Evolutionary conservation across 2,329 filamentous ascomycete genomes (phyloP).

Genomic region (Furcasterigmium furcatum): DNA sequence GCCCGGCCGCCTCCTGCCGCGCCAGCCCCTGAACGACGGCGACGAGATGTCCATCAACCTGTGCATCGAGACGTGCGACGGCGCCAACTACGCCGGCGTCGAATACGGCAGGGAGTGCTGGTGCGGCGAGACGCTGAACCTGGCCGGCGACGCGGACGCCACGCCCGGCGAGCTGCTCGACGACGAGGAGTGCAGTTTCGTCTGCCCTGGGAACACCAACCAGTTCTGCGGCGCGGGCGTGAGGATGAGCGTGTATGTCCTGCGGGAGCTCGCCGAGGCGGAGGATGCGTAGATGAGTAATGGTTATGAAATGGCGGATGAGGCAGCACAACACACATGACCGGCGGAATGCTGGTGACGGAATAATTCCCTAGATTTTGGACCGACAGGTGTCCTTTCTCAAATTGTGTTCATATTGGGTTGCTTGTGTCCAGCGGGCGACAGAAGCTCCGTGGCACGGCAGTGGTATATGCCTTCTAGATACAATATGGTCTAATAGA

Average conservation of each 20-base stretch:
- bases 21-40: slow-evolving; percentile 23
- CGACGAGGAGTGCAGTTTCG: slow-evolving; percentile 10
- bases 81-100: slow-evolving; percentile 13
- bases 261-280: not conserved
- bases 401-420: no score
- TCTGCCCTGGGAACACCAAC: slow-evolving; percentile 9
- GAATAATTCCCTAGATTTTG: no score
- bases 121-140: slow-evolving; percentile 18
- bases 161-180: slow-evolving; percentile 12
- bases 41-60: slow-evolving; percentile 13
- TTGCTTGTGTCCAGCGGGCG: no score
- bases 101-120: slow-evolving; percentile 17
- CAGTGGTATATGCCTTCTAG: no score
- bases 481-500: no score
- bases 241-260: slow-evolving; percentile 27
- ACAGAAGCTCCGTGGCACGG: no score
- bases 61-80: slow-evolving; percentile 12
- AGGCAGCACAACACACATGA: no score
- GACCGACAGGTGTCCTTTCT: no score
- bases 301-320: not conserved
- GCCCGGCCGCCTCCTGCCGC: slow-evolving; percentile 23
- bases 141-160: slow-evolving; percentile 10
- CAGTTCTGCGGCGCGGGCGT: slow-evolving; percentile 15
- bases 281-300: not conserved
- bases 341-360: no score